Conservation (phyloP, 2,329 filamentous ascomycete species). For the Pseudogymnoascus sp. region DNA sequence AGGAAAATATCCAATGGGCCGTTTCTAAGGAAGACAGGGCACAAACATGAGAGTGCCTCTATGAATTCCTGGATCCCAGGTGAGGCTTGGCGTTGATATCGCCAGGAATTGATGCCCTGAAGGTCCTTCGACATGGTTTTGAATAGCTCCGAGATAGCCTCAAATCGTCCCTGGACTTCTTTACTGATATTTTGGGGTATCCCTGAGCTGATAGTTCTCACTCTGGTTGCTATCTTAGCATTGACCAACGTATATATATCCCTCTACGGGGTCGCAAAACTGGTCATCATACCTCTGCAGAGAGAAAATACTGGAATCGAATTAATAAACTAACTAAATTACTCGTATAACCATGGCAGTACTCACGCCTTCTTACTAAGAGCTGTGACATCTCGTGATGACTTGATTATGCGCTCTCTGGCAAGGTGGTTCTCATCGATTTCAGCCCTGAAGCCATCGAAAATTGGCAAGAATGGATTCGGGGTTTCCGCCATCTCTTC, state of each 20-base stretch:
- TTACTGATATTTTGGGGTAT: slow-evolving; percentile 61
- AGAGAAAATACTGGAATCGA: slow-evolving; percentile 59
- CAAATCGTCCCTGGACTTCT: slow-evolving; percentile 60
- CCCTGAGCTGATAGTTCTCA: slow-evolving; percentile 51
- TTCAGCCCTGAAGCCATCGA: slow-evolving; percentile 76
- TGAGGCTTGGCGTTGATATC: slow-evolving; percentile 71
- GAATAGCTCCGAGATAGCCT: slow-evolving; percentile 64
- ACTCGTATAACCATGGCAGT: neutral
- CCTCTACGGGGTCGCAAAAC: neutral
- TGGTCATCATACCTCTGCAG: slow-evolving; percentile 59
- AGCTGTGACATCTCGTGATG: slow-evolving; percentile 83
- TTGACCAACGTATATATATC: neutral
- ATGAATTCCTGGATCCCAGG: slow-evolving; percentile 85
- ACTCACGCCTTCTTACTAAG: slow-evolving; percentile 92
- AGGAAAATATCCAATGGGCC: neutral
- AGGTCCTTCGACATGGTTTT: slow-evolving; percentile 61
- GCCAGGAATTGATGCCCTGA: slow-evolving; percentile 67
- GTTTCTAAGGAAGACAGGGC: neutral
- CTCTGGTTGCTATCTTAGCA: slow-evolving; percentile 35
- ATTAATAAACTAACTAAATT: slow-evolving; percentile 18
- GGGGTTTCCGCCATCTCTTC: slow-evolving; percentile 2
- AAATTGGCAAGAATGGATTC: slow-evolving; percentile 59
- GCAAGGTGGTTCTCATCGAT: slow-evolving; percentile 93
- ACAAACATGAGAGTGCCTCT: slow-evolving; percentile 65
- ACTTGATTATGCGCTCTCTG: slow-evolving; percentile 81